Percentiles rank a stretch among this genome's conserved stretches.
These are phyloP conservation scores for Fusarium falciforme DNA, from an alignment of 2,329 filamentous ascomycete species.

Conservation along the genomic window DNA sequence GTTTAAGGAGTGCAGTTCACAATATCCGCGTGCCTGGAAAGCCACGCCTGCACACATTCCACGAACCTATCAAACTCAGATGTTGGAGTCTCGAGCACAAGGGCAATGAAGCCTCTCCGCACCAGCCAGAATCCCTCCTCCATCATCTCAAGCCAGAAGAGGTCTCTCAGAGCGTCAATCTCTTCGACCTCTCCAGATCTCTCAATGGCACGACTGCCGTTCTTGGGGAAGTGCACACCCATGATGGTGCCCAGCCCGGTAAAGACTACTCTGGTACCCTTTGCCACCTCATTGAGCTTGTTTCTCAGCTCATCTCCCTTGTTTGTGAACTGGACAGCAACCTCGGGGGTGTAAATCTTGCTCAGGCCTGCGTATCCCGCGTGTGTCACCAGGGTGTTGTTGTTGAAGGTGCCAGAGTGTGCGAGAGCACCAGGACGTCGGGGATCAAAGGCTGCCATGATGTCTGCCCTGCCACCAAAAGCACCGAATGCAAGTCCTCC, in stretches of 20 bases:
- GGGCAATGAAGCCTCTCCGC: constrained; percentile 53
- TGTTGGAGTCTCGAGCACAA: constrained; percentile 53
- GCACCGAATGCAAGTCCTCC: constrained; percentile 75
- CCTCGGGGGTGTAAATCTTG: constrained; percentile 49
- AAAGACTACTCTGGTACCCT: constrained; percentile 52
- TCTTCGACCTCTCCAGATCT: constrained; percentile 48
- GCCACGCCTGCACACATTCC: constrained; percentile 49
- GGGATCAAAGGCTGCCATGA: constrained; percentile 70
- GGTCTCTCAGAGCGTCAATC: constrained; percentile 48
- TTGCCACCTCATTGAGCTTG: constrained; percentile 46
- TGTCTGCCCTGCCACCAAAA: constrained; percentile 69
- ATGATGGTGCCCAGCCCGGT: constrained; percentile 53
- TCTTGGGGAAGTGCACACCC: constrained; percentile 51
- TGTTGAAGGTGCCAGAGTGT: constrained; percentile 76
- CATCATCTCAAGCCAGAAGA: constrained; percentile 61
- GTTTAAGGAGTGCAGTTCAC: constrained; percentile 3
- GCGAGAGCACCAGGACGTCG: constrained; percentile 52
- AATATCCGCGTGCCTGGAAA: constrained; percentile 43
- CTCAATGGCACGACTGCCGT: constrained; percentile 42
- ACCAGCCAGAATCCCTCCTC: constrained; percentile 57
- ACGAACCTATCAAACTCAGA: constrained; percentile 57
- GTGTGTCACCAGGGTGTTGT: constrained; percentile 71
- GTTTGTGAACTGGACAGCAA: constrained; percentile 46
- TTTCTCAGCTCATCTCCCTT: constrained; percentile 46
- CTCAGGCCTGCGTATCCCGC: constrained; percentile 59